Conservation (phyloP, 495 filamentous ascomycete genomes). For the Platismatia glauca region DNA sequence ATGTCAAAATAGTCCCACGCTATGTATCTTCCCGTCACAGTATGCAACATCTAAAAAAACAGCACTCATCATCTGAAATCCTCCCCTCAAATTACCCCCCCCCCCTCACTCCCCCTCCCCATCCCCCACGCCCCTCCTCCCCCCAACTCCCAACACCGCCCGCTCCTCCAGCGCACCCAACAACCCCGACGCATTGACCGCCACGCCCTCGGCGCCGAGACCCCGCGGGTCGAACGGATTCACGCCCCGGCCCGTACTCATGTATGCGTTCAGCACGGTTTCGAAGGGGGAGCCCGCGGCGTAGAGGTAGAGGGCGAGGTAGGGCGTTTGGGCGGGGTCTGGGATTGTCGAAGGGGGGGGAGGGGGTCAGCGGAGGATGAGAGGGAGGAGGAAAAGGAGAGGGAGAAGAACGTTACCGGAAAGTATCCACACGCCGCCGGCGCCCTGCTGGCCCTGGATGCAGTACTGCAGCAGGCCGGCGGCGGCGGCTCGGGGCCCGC, state of each 20-base stretch:
- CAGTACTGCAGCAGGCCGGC: not conserved
- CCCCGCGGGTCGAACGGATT: constrained; percentile 5
- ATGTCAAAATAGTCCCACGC: not conserved
- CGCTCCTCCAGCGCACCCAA: not conserved
- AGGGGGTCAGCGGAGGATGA: not conserved
- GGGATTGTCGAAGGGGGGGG: not conserved
- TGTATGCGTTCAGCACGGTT: constrained; percentile 1
- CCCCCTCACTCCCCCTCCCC: not conserved
- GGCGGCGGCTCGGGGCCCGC: not conserved
- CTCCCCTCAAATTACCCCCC: not conserved
- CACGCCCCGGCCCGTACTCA: not conserved
- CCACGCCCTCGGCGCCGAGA: not conserved
- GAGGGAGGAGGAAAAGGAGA: not conserved
- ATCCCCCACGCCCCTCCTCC: not conserved
- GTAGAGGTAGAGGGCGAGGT: constrained; percentile 2
- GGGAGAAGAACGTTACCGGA: not conserved
- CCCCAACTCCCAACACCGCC: not conserved
- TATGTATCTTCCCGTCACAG: not conserved
- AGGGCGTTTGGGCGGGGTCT: not conserved
- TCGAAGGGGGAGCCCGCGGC: constrained; percentile 5
- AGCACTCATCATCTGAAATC: not conserved
- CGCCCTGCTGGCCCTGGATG: not conserved
- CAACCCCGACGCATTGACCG: not conserved
- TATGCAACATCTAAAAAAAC: too few species aligned
- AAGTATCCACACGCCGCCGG: constrained; percentile 1